A percentile compares a stretch with the other conserved stretches of the same genome.
These are phyloP conservation scores for Macroventuria anomochaeta DNA, from an alignment of 2,329 filamentous ascomycete genomes.

Conservation along the genomic window DNA sequence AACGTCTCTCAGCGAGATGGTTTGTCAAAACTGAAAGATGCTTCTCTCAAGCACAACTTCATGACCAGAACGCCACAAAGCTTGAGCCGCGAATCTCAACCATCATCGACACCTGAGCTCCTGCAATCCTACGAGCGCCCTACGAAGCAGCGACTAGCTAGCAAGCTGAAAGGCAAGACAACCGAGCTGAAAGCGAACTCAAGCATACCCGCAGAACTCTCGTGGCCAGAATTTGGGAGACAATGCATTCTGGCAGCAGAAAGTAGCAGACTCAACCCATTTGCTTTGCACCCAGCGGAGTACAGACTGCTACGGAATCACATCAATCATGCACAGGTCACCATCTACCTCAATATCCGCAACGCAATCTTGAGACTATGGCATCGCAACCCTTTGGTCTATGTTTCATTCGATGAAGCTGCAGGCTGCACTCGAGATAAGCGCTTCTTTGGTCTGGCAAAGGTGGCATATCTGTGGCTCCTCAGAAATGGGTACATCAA, in stretches of 20 bases:
- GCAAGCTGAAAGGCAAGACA: slow-evolving; percentile 31
- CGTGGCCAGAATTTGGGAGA: slow-evolving; percentile 79
- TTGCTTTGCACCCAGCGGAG: slow-evolving; percentile 83
- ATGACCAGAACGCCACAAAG: slow-evolving; percentile 33
- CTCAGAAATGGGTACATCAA: slow-evolving; percentile 93
- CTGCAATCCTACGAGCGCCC: slow-evolving; percentile 31
- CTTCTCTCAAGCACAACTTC: slow-evolving; percentile 19
- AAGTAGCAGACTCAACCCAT: slow-evolving; percentile 87
- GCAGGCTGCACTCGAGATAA: slow-evolving; percentile 86
- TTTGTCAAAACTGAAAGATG: slow-evolving; percentile 20
- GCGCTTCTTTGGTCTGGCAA: slow-evolving; percentile 88
- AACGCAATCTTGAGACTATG: slow-evolving; percentile 93
- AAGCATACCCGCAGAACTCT: slow-evolving; percentile 79
- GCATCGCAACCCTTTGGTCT: slow-evolving; percentile 83
- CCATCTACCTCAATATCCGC: slow-evolving; percentile 92
- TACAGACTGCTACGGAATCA: slow-evolving; percentile 80
- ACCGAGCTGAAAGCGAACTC: slow-evolving; percentile 65
- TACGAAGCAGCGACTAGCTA: slow-evolving; percentile 28
- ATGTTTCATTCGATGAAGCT: slow-evolving; percentile 83
- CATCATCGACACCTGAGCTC: slow-evolving; percentile 43
- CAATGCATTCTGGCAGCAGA: slow-evolving; percentile 92
- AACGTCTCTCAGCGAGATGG: slow-evolving; percentile 14
- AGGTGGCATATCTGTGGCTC: slow-evolving; percentile 91
- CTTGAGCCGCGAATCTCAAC: slow-evolving; percentile 31
- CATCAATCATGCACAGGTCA: slow-evolving; percentile 87